Evolutionary conservation across 2,329 filamentous ascomycete species (phyloP), one percentile per base, ranked within the genome.

Genomic region (Aspergillus carbonarius): DNA sequence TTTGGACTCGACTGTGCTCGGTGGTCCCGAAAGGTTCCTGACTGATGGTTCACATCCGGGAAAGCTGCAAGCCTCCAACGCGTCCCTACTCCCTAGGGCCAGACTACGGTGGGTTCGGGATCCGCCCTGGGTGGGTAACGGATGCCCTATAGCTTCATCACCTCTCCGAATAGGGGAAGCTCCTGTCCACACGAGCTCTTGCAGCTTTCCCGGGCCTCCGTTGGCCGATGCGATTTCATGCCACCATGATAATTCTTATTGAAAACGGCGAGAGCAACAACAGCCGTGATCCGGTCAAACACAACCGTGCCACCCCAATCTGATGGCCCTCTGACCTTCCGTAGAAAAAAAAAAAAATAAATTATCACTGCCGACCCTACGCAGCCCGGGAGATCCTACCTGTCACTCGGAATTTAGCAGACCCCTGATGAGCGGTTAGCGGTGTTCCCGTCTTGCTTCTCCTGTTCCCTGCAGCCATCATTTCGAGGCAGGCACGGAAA

Each of bases 111-210:
- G 59, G 62, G 48, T 58, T 60, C 44, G 59, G 57, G 62, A 65
- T 65, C 63, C 63, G 63, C 62, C 51, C 27, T 18, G 46, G 30
- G 63, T 64, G 63, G 63, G 48, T 64, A 64, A 61, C 18, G 47
- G 20, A 57, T 58, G 58, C 57, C 60, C 60, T 57, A 61, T 60
- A 60, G 62, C 58, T 59, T 61, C 56, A 60, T 57, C 60, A 58
- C 48, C 54, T 58, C 57, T 56, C 59, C 56, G 46, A 59, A 60
- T 40, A 57, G 54, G 57, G 62, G 53, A 49, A 55, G 58, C 46
- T 56, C 57, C 57, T 32, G 49, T 37, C 56, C 56, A 60, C 63
- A 61, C 60, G 60, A 64, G 61, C 62, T 61, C 48, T 55, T 48
- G 47, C 51, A 18, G 48, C 51, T 58, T 42, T 27, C 25, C 42